These are phyloP conservation scores for Cladophialophora bantiana DNA, from an alignment of 2,329 filamentous ascomycete genomes.

Conservation along the genomic window DNA sequence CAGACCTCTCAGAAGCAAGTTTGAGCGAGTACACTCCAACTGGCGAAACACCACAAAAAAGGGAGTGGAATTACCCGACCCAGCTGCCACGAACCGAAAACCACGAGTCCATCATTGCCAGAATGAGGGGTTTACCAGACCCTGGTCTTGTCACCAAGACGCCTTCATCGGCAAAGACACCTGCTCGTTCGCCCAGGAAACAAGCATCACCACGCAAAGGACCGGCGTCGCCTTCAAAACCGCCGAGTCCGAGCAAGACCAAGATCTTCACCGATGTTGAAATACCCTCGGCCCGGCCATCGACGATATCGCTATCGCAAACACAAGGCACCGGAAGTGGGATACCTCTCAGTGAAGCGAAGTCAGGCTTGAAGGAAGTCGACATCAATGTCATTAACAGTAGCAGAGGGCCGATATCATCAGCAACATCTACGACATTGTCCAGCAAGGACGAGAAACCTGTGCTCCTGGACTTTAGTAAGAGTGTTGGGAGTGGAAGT, in stretches of 20 bases:
- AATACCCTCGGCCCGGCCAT: conserved; percentile 44
- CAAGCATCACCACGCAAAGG: conserved; percentile 37
- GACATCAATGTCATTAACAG: conserved; percentile 55
- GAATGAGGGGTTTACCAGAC: conserved; percentile 54
- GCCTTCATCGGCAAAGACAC: conserved; percentile 43
- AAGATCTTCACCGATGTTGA: conserved; percentile 61
- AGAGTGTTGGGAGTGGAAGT: conserved; percentile 32
- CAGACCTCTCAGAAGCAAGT: conserved; percentile 67
- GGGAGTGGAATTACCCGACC: conserved; percentile 79
- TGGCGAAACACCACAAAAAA: conserved; percentile 83
- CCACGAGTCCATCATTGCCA: conserved; percentile 64
- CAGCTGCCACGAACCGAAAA: conserved; percentile 76
- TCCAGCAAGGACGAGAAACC: conserved; percentile 37
- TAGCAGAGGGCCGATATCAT: conserved; percentile 12
- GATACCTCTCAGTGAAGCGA: conserved; percentile 12
- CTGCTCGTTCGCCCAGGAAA: conserved; percentile 39
- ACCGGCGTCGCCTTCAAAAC: conserved; percentile 38
- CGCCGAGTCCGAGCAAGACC: conserved; percentile 57
- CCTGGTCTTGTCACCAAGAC: conserved; percentile 24
- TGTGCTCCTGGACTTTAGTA: conserved; percentile 37
- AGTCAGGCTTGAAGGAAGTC: conserved; percentile 56
- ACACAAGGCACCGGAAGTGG: conserved; percentile 25
- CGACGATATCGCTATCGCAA: conserved; percentile 43
- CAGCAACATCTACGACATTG: conserved; percentile 24
- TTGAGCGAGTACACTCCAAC: conserved; percentile 85